Evolutionary conservation across 2,329 filamentous ascomycete species (phyloP), one percentile per base, ranked within the genome.

Genomic region (Sporothrix schenckii): DNA sequence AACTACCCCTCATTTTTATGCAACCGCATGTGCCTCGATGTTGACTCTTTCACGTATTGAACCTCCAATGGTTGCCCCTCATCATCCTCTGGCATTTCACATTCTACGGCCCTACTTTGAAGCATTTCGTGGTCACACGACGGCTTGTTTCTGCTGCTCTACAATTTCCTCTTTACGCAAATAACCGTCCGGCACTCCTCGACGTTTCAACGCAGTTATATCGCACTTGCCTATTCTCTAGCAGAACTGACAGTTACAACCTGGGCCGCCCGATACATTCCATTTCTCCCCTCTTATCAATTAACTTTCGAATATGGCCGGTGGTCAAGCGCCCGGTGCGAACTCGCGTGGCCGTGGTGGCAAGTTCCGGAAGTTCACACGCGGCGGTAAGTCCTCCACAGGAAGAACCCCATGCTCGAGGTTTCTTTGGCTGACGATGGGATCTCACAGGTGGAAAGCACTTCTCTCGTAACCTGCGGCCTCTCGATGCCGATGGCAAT

Each of bases 291-390:
- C n/a, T 7, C 14, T 44, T 44, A 4, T 21, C 65, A 13, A 27
- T 30, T 53, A n/a, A 21, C 41, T 13, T 19, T 24, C 19, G 41
- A 72, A 54, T 3, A 74, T 73, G 78, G 80, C 80, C 73, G 78
- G 79, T 71, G 78, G 80, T 68, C 77, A 77, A 72, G 78, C 71
- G 72, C 80, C 84, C 56, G 83, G 83, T 74, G 76, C 80, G 53
- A 83, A 80, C 79, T 85, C 90, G 74, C 87, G 93, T 79, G 93
- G 92, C 76, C 91, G 94, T 79, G 93, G 91, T 77, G 93, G 94
- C 81, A 98, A 98, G 83, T 97, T 94, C 81, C 92, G 89, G 84
- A 98, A 97, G 85, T 93, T 91, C 75, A 93, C 92, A 76, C 88
- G 94, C 82, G 94, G 94, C 86, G 94, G 94, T 94, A 82, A 76